phyloP scores from a whole-genome alignment of 2,329 filamentous ascomycete genomes.

The Hortaea sp. region DNA sequence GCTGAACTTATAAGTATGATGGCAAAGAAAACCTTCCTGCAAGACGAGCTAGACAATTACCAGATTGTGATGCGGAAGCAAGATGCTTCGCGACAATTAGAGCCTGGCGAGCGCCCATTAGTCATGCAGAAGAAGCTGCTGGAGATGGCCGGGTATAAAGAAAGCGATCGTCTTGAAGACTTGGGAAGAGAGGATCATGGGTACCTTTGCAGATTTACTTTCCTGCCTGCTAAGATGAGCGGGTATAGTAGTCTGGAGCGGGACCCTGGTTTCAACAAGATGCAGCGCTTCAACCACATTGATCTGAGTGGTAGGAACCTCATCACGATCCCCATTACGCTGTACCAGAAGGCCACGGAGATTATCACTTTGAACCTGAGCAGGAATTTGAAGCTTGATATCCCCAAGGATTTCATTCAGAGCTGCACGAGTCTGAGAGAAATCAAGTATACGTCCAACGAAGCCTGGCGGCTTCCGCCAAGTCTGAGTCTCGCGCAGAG shows the following conservation, averaged over 20 bases:
- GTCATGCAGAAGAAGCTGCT: slow-evolving; percentile 85
- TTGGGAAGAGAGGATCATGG: slow-evolving; percentile 94
- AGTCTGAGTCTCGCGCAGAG: slow-evolving; percentile 73
- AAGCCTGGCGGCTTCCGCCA: slow-evolving; percentile 73
- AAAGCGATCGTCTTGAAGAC: slow-evolving; percentile 79
- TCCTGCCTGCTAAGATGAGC: slow-evolving; percentile 78
- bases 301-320: slow-evolving; percentile 84
- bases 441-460: slow-evolving; percentile 92
- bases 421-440: slow-evolving; percentile 84
- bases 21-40: slow-evolving; percentile 86
- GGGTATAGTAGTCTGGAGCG: slow-evolving; percentile 62
- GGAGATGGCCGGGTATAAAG: slow-evolving; percentile 83
- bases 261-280: slow-evolving; percentile 70
- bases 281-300: slow-evolving; percentile 87
- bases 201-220: slow-evolving; percentile 92
- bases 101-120: slow-evolving; percentile 68
- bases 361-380: slow-evolving; percentile 94
- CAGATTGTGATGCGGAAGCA: slow-evolving; percentile 93
- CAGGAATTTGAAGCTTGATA: slow-evolving; percentile 79
- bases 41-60: slow-evolving; percentile 85
- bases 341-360: slow-evolving; percentile 84
- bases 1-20: slow-evolving; percentile 81
- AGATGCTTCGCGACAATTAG: slow-evolving; percentile 73
- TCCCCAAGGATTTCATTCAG: slow-evolving; percentile 93
- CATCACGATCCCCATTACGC: slow-evolving; percentile 84